Evolutionary conservation across 331 rosid genomes (phyloP).

Genomic region (Saraca asoca): DNA sequence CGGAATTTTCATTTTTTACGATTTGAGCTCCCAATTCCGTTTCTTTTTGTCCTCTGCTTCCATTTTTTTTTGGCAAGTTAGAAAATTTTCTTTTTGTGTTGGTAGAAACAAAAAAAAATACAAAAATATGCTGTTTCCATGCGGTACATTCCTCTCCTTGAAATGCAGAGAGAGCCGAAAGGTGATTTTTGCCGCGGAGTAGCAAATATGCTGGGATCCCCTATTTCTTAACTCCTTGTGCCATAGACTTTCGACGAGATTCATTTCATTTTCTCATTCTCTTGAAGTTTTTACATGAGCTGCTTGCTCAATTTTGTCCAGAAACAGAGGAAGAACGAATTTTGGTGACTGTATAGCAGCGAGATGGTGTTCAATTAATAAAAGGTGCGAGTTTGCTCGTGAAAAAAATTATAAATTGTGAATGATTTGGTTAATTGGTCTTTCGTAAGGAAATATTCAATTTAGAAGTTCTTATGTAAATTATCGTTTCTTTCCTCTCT

Average conservation of each 20-base stretch:
- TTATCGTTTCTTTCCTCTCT: neutral
- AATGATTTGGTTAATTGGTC: neutral
- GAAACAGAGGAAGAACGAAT: neutral
- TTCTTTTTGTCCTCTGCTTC: neutral
- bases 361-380: constrained; percentile 24
- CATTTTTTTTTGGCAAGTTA: neutral
- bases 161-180: constrained; percentile 31
- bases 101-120: constrained; percentile 6
- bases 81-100: constrained; percentile 3
- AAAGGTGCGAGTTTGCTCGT: constrained; percentile 39
- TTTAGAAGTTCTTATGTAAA: constrained; percentile 16
- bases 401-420: neutral
- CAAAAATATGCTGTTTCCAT: constrained; percentile 6
- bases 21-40: constrained; percentile 13
- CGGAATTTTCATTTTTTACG: neutral
- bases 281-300: constrained; percentile 4
- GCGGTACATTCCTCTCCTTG: neutral
- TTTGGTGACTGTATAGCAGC: constrained; percentile 7
- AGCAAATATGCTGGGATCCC: constrained; percentile 28
- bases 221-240: constrained; percentile 28
- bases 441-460: constrained; percentile 4
- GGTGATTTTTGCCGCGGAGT: constrained; percentile 7
- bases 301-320: constrained; percentile 34
- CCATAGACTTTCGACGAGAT: constrained; percentile 13
- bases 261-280: constrained; percentile 16